phyloP scores from a whole-genome alignment of 2,329 filamentous ascomycete genomes.

The Aspergillus felis region DNA sequence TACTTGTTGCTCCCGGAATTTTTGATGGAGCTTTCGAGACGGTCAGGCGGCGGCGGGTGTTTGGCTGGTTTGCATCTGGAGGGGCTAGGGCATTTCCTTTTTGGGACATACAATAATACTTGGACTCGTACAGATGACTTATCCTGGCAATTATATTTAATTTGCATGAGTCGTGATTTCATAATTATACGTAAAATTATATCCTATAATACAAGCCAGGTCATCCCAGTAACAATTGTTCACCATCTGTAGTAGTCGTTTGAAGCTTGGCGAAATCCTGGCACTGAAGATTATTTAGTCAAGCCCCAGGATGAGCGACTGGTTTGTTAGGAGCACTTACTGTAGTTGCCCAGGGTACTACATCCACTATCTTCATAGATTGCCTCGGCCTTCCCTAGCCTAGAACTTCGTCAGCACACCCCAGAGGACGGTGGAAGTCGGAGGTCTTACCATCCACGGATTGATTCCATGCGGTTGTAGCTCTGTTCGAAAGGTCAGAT shows the following conservation, averaged over 20 bases:
- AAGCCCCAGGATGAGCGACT: neutral
- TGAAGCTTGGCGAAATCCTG: conserved; percentile 19
- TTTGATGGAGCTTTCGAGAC: conserved; percentile 32
- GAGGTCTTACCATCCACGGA: conserved; percentile 46
- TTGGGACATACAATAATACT: neutral
- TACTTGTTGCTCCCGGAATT: conserved; percentile 32
- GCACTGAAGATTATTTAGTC: conserved; percentile 12
- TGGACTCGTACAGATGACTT: neutral
- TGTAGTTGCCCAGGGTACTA: conserved; percentile 20
- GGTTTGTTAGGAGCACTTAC: conserved; percentile 18
- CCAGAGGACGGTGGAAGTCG: neutral
- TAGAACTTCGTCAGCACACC: conserved; percentile 16
- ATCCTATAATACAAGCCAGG: neutral
- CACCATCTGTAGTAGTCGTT: conserved; percentile 12
- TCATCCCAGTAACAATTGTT: neutral
- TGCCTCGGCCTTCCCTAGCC: conserved; percentile 38
- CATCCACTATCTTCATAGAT: conserved; percentile 41
- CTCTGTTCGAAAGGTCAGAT: conserved; percentile 26
- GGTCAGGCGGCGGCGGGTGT: conserved; percentile 27
- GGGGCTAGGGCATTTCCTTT: conserved; percentile 24
- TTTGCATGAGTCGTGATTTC: neutral
- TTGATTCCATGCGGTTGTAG: conserved; percentile 53
- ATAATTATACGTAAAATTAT: neutral
- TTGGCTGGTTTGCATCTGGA: conserved; percentile 38
- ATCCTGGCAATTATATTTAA: neutral